Evolutionary conservation across 179 eudicot species (phyloP).

Genomic region (Drosera spatulata): DNA sequence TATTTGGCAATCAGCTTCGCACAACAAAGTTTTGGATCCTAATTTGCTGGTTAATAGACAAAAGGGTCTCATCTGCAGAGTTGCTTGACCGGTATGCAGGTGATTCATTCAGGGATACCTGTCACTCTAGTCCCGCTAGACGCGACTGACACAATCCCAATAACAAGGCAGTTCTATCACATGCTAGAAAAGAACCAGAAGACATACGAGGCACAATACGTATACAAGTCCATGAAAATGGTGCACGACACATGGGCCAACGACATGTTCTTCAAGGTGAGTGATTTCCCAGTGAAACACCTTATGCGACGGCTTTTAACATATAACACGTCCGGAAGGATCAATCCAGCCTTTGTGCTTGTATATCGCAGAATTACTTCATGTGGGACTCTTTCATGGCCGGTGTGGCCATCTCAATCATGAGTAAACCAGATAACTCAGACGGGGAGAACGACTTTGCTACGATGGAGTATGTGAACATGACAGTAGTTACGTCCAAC

Average conservation of each 20-base stretch:
- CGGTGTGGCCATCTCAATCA: slow-evolving; percentile 75
- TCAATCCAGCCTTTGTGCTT: too few species aligned
- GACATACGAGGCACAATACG: slow-evolving; percentile 75
- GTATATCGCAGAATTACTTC: slow-evolving; percentile 43
- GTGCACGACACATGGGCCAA: slow-evolving; percentile 56
- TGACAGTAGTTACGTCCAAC: slow-evolving; percentile 71
- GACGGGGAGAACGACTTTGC: slow-evolving; percentile 68
- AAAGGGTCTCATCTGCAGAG: too few species aligned
- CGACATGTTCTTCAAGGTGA: slow-evolving; percentile 51
- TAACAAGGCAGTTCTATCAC: slow-evolving; percentile 39
- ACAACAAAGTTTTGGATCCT: too few species aligned
- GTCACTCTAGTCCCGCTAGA: slow-evolving; percentile 72
- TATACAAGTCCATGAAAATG: slow-evolving; percentile 56
- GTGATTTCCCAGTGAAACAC: background rate
- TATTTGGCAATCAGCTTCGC: too few species aligned
- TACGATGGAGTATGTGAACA: slow-evolving; percentile 65
- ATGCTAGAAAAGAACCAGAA: slow-evolving; percentile 51
- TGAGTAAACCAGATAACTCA: slow-evolving; percentile 27
- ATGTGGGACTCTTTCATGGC: slow-evolving; percentile 85
- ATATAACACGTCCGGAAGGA: too few species aligned
- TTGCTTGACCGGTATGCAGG: slow-evolving; percentile 22
- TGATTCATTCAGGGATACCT: slow-evolving; percentile 82
- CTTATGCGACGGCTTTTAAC: background rate
- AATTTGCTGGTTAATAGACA: too few species aligned
- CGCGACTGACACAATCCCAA: slow-evolving; percentile 82